Base-by-base conservation (phyloP, 2,329 filamentous ascomycete genomes). In the Ramularia endophylla region DNA sequence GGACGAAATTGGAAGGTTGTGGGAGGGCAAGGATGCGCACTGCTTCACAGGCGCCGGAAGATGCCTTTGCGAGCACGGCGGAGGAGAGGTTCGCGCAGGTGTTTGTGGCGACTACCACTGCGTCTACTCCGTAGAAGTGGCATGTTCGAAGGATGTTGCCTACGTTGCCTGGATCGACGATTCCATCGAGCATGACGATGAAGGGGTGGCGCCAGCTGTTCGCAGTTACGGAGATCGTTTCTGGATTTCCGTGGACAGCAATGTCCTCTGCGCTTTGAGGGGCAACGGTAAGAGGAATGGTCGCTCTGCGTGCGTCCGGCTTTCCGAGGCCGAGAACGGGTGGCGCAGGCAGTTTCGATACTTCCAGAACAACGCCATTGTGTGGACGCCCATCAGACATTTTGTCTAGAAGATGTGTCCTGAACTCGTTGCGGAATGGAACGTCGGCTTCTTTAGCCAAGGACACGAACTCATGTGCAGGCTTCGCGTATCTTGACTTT, bases 81-180 rank as follows among this genome's bases (percentile, higher is more conserved):
- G 87, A 75, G 6, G 82, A 85, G 46, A 95, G 70, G 0, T 80
- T 75, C 0, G 89, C 85, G 12, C 83, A 86, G 8, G 65, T 83
- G 44, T 79, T 77, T 20, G 75, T 80, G 2, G 87, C 85, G 40
- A 94, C 80, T 2, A 80, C 80, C 15, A 98, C 77, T 4, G 86
- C 89, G 41, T 89, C 85, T 5, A 87, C 83, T 16, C 90, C 90
- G n/a, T 97, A 77, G 63, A 92, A 97, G 57, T 87, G 84, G 2
- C 88, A 87, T 5, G 87, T 87, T 27, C 92, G 84, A 31, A 97
- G 73, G 45, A 97, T 90, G 16, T 82, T 87, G 30, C 92, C 92
- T 1, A 97, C 70, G 59, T 98, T 98, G 18, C 87, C 88, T 0
- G 88, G 85, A 57, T 98, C 90, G 8, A 48, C 47, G 42, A 94